Base-by-base conservation (phyloP, 2,329 filamentous ascomycete species). In the Elsinoe fawcettii region DNA sequence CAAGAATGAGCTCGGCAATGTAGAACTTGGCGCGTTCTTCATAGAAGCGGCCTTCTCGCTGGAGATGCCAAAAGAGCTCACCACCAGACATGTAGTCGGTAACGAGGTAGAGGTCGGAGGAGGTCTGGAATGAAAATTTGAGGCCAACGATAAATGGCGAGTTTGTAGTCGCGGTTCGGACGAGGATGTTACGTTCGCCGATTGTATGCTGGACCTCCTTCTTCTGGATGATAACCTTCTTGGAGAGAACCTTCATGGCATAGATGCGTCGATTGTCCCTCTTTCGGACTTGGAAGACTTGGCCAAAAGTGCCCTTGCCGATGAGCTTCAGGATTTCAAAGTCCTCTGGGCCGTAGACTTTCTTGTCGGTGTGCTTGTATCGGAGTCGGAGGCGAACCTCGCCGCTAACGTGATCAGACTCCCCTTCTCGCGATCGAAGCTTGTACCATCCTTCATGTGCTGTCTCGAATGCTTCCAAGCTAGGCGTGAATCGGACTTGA, bases 211-310 rank as follows among this genome's bases (percentile, higher is more conserved):
- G 90, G 51, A 99, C 90, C 72, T 99, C 93, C 74, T 99, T 99
- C 82, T 99, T 99, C 74, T 99, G 93, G 23, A 99, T 93, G 67
- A 99, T 99, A 55, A 99, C 93, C 78, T 99, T 99, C 80, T 99
- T 99, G 53, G 93, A 96, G 30, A 99, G 77, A 1, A 99, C 92
- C 73, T 99, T 99, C 93, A 99, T 99, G 61, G 93, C 93, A 68
- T 99, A 99, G 60, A 99, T 96, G 44, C 93, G 86, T 66, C 85
- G 84, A 0, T 92, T 96, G 70, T 99, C 93, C 77, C 89, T 93
- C 81, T 99, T 99, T 65, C 90, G 86, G 5, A 99, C 93, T 71
- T 99, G 93, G 70, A 97, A 99, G 1, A 99, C 93, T 71, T 99
- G 93, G 1, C 93, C 93, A 69, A 99, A 99, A 0, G 93, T 99